Evolutionary conservation across 208 protist species (phyloP).

Genomic region (Leptomonas pyrrhocoris): DNA sequence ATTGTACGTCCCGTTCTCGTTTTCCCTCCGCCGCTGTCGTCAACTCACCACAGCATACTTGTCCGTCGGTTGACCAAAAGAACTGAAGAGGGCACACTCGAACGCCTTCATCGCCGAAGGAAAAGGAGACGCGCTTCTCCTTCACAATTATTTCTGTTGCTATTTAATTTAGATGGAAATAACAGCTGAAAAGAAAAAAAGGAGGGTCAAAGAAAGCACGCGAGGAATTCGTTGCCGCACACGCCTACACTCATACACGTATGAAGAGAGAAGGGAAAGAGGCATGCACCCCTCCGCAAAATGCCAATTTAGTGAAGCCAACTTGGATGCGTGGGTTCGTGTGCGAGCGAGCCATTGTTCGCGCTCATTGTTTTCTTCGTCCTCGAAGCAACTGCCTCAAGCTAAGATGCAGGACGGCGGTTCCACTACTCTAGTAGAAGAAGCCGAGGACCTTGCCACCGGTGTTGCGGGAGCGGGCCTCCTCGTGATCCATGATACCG

Average conservation of each 20-base stretch:
- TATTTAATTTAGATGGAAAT: not conserved
- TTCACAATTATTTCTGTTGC: constrained; percentile 1
- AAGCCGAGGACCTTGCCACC: constrained; percentile 99
- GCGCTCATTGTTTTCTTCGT: not conserved
- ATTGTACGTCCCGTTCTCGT: no score
- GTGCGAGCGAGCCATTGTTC: no score
- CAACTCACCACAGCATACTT: no score
- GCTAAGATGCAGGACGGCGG: constrained; percentile 5
- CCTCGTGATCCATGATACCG: constrained; percentile 99
- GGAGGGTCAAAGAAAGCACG: not conserved
- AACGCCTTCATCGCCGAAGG: no score
- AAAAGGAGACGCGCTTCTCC: no score
- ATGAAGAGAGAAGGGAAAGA: not conserved
- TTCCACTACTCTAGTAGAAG: constrained; percentile 96
- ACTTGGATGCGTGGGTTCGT: not conserved
- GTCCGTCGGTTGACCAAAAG: no score
- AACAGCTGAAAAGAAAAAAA: not conserved
- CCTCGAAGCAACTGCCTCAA: constrained; percentile 17
- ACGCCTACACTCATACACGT: no score
- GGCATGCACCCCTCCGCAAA: no score
- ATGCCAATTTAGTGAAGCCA: no score
- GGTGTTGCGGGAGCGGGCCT: constrained; percentile 98
- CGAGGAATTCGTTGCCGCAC: no score
- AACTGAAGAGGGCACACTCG: no score
- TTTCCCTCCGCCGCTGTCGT: no score